Conservation (phyloP, 495 filamentous ascomycete species). For the Pyrenula massariospora region DNA sequence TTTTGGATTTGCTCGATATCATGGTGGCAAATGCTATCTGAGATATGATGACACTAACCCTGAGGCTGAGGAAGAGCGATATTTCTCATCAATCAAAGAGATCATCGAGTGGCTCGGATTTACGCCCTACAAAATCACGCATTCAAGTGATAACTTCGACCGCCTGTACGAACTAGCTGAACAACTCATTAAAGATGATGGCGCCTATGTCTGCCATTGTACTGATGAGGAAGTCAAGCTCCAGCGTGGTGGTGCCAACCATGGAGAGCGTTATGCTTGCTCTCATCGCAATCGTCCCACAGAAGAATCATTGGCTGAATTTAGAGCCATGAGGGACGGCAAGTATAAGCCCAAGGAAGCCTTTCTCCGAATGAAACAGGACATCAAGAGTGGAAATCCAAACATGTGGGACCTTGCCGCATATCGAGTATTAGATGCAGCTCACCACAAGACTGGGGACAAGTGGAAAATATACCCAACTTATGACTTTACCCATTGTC, state of each 20-base stretch:
- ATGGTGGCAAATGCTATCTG: slow-evolving; percentile 63
- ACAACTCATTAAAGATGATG: slow-evolving; percentile 60
- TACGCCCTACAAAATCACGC: slow-evolving; percentile 64
- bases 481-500: slow-evolving; percentile 81
- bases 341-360: slow-evolving; percentile 82
- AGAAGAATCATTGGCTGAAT: slow-evolving; percentile 69
- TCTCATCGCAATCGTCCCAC: slow-evolving; percentile 60
- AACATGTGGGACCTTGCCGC: slow-evolving; percentile 65
- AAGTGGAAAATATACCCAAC: slow-evolving; percentile 83
- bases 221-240: slow-evolving; percentile 64
- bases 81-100: slow-evolving; percentile 65
- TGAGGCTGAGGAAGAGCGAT: slow-evolving; percentile 68
- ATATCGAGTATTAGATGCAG: slow-evolving; percentile 34
- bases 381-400: slow-evolving; percentile 45
- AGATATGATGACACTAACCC: slow-evolving; percentile 80
- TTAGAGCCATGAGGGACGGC: slow-evolving; percentile 83
- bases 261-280: slow-evolving; percentile 65
- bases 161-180: slow-evolving; percentile 79
- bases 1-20: slow-evolving; percentile 84
- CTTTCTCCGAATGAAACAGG: slow-evolving; percentile 83
- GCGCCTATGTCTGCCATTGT: slow-evolving; percentile 73
- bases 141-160: slow-evolving; percentile 76
- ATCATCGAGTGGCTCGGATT: slow-evolving; percentile 78
- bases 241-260: slow-evolving; percentile 65
- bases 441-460: slow-evolving; percentile 61